Conservation (phyloP, 495 filamentous ascomycete genomes). For the Chaetomium tenue region DNA sequence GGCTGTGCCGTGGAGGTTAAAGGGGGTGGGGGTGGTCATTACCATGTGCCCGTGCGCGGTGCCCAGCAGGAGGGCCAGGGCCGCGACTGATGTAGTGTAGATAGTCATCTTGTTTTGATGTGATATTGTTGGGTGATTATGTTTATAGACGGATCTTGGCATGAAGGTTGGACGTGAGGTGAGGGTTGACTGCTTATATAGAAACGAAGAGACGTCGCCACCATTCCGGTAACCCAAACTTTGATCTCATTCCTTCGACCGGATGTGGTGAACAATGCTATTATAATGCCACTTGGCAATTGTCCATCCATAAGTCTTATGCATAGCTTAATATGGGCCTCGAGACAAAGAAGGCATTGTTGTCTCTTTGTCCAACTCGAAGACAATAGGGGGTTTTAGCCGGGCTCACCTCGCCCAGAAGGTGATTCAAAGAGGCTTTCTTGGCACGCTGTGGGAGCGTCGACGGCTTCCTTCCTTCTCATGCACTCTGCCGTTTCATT, state of each 20-base stretch:
- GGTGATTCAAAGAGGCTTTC: too few relatives aligned
- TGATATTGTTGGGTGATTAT: not conserved
- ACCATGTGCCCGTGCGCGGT: conserved; percentile 26
- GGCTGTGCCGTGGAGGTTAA: conserved; percentile 34
- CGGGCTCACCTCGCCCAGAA: too few relatives aligned
- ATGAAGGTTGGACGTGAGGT: not conserved
- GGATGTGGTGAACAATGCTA: not conserved
- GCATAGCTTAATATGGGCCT: not conserved
- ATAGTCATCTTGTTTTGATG: not conserved
- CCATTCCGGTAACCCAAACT: not conserved
- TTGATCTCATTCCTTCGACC: not conserved
- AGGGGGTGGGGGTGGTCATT: conserved; percentile 39
- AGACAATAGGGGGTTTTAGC: not conserved
- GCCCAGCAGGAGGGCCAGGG: conserved; percentile 18
- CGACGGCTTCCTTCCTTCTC: too few relatives aligned
- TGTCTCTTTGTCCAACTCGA: not conserved
- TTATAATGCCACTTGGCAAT: not conserved
- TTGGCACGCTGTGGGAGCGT: too few relatives aligned
- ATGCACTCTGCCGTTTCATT: too few relatives aligned
- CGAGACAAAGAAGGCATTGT: not conserved
- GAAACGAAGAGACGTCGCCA: not conserved
- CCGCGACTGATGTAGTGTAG: not conserved
- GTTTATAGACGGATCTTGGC: not conserved
- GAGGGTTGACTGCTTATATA: not conserved
- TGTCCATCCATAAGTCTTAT: not conserved